Base-by-base conservation (phyloP, 2,329 filamentous ascomycete species). In the Ophiostoma novo-ulmi region DNA sequence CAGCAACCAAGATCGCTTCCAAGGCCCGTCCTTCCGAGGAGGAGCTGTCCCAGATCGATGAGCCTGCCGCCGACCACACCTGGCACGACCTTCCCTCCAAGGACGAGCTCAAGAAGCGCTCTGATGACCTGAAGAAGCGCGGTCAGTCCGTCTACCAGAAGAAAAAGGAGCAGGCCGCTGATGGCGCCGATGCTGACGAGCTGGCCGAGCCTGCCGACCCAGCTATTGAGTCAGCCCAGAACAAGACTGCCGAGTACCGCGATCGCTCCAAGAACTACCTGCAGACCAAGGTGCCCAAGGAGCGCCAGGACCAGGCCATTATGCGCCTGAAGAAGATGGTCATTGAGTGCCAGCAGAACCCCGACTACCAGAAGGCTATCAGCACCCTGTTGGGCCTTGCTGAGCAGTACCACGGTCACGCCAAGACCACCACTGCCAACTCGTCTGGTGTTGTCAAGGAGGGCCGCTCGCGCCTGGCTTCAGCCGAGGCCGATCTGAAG, bases 261-360 rank as follows among this genome's bases (percentile, higher is more conserved):
- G 77, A 76, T 67, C 79, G 79, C 44, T 76, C 90, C 36, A 88
- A 85, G 77, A 87, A 91, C 75, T 98, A 98, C 79, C 82, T 97
- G 70, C 85, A 88, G 75, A 87, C 89, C 77, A 99, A 98, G 85
- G 86, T 99, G 81, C 94, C 95, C 0, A 83, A 94, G 80, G 94
- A 98, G 80, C 93, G 95, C 72, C 93, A 94, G 72, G 93, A 98
- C 8, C 93, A 97, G 83, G 90, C 89, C 70, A 89, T 97, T 76
- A 97, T 89, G 87, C 91, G 95, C 52, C 82, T 99, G 75, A 99
- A 88, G 88, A 98, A 98, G 88, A 97, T 98, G 91, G 83, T 99
- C 55, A 89, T 97, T 65, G 95, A 99, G 81, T 93, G 97, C 76
- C 95, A 99, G 82, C 92, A 94, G 71, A 95, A 98, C 78, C 88